Evolutionary conservation across 2,329 filamentous ascomycete species (phyloP), one percentile per base, ranked within the genome.

Genomic region (Cercospora zeae-maydis): DNA sequence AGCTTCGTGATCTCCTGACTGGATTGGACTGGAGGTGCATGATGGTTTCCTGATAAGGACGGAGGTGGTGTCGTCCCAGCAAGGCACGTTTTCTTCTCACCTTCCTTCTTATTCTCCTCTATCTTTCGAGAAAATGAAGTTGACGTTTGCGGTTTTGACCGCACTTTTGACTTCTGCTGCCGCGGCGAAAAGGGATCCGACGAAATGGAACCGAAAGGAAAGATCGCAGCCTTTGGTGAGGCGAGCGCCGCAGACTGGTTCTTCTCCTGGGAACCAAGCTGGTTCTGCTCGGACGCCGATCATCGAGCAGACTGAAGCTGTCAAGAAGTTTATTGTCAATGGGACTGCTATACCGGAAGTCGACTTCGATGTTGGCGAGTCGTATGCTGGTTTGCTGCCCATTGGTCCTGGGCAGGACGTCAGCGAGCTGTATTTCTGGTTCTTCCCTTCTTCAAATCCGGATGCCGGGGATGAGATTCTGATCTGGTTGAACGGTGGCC

Each of bases 361-460:
- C 27, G 65, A 71, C 55, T 75, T 75, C 34, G 71, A 76, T 60
- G 66, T 76, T 51, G 75, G 75, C 21, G 74, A 76, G 63, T 69
- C 68, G n/a, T 73, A 73, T 54, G 70, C 71, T 33, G 72, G 72
- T 19, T 55, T 75, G 7, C 56, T 77, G 11, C 73, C 74, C 10
- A 73, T 76, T 54, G 71, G 72, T 4, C 61, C 68, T 27, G 65
- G 69, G 27, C 64, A 63, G 10, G 70, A 73, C 56, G 64, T 67
- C 30, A 71, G 68, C 52, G 71, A 75, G 63, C 73, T 84, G 1
- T 84, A 78, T 68, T 84, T 82, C 69, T 78, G 79, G 79, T 81
- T 82, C 69, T 82, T 81, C 65, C 81, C 81, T 6, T 68, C 68
- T 16, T 42, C 56, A 27, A 73, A 72, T 56, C 75, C 76, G 3